A percentile compares a stretch with the other conserved stretches of the same genome.
phyloP scores from a whole-genome alignment of 495 filamentous ascomycete genomes.

The Parathielavia hyrcaniae region DNA sequence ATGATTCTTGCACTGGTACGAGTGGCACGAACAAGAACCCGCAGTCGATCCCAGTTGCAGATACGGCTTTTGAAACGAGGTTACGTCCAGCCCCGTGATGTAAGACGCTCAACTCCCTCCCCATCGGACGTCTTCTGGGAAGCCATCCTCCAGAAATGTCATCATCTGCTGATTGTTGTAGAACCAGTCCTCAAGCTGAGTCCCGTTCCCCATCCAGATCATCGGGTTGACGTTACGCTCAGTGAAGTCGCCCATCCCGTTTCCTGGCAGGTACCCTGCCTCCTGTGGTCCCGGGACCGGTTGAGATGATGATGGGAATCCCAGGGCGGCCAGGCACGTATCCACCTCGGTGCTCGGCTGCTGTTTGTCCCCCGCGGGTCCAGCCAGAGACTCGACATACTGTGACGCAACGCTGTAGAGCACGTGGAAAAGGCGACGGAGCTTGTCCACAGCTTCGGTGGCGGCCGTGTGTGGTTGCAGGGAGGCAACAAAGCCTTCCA shows the following conservation, averaged over 20 bases:
- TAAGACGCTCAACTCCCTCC: background rate
- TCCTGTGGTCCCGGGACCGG: slow-evolving; percentile 6
- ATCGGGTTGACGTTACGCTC: slow-evolving; percentile 19
- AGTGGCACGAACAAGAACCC: too few relatives aligned
- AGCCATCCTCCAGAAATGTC: slow-evolving; percentile 53
- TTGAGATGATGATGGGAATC: slow-evolving; percentile 11
- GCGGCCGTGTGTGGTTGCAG: slow-evolving; percentile 44
- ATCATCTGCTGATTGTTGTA: slow-evolving; percentile 60
- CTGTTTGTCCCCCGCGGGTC: background rate
- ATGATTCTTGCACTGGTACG: too few relatives aligned
- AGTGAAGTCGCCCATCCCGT: too few relatives aligned
- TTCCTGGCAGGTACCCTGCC: background rate
- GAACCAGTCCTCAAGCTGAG: slow-evolving; percentile 58
- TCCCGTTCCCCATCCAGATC: slow-evolving; percentile 32
- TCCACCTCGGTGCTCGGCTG: slow-evolving; percentile 13
- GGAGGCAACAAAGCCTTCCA: slow-evolving; percentile 52
- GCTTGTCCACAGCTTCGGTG: slow-evolving; percentile 50
- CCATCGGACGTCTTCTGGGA: slow-evolving; percentile 17
- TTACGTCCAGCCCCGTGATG: too few relatives aligned
- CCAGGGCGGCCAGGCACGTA: slow-evolving; percentile 20
- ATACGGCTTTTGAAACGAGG: too few relatives aligned
- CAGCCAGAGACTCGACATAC: slow-evolving; percentile 44
- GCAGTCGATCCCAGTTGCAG: too few relatives aligned
- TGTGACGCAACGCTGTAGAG: slow-evolving; percentile 53
- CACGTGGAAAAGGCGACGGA: slow-evolving; percentile 55